Evolutionary conservation across 148 eudicot genomes (phyloP), one percentile per base, ranked within the genome.

Genomic region (Rhododendron henanense): DNA sequence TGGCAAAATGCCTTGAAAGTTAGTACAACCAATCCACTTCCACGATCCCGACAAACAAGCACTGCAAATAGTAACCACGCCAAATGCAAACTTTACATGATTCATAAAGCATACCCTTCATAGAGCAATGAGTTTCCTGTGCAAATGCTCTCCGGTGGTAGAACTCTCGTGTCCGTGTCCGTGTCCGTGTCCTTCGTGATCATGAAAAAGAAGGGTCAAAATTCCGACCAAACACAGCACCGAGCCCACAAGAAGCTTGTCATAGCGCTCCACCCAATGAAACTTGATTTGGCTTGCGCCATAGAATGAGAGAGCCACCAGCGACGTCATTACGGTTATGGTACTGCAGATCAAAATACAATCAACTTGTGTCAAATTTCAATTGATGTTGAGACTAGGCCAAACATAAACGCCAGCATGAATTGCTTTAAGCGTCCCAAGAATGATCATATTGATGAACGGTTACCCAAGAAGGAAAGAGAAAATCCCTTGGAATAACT

Each of bases 211-310:
- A 74, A 95, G 97, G 1, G 98, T 96, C 87, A 96, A 90, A 76
- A 96, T 84, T 53, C 99, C 99, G 28, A 95, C 99, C 86, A 94
- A 87, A 91, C 99, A 94, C 16, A 95, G 90, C 78, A 96, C 99
- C 5, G 99, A 92, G 80, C 99, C 99, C 4, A 96, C 99, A 10
- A 96, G 95, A 88, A 96, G 94, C 95, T 96, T 95, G 93, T 96
- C 98, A 13, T 96, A 96, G 35, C 95, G 94, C 90, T 96, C 99
- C 88, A 96, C 96, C 98, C 99, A 96, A 82, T 95, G 99, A 83
- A 95, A 95, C 89, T 96, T 96, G 75, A 96, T 90, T 87, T 96
- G 99, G 90, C 98, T 96, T 33, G 99, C 99, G 79, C 98, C 98
- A 10, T 96, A 96, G 91, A 91, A 96, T n/a, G 99, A 96, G 84